Base-by-base conservation (phyloP, 805 yeast genomes). In the Cyberlindnera maritima region DNA sequence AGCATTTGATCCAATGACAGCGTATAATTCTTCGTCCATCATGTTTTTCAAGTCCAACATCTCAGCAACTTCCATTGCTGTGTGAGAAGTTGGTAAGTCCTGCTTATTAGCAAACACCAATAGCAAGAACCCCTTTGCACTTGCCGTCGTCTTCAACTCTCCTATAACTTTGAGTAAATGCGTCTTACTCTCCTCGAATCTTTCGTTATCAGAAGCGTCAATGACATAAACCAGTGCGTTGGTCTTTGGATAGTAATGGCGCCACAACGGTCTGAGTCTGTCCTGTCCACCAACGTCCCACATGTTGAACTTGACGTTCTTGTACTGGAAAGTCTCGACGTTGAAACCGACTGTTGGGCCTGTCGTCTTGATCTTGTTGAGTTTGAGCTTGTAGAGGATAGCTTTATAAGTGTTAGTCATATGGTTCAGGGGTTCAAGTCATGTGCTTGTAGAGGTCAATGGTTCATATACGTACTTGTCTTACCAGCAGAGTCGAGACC, bases 261-360 rank as follows among this genome's bases (percentile, higher is more conserved):
- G 81, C 97, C 98, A 91, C 48, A 91, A 74, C 0, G 95, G 96
- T 62, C 97, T 80, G 57, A 90, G 79, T 66, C 95, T 75, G 60
- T 87, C 95, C 71, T 89, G 97, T 64, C 97, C 97, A 69, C 97
- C 97, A 51, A 94, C 94, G 67, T 88, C 96, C 96, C 96, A 88
- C 63, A 88, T 90, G 50, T 89, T 88, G 70, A 88, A 86, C 47
- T 86, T 82, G 48, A 87, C 83, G 65, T 86, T 86, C 64, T 83
- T 85, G 67, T 84, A 87, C 48, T 85, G 81, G 52, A 88, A 88
- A 3, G 92, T 85, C 66, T 88, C 96, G 41, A 88, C 94, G 67
- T 91, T 91, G 71, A 91, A 91, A 2, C 97, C 97, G 19, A 89
- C 96, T 0, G 96, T 91, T 19, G 97, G 97, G 5, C 89, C 94